Conservation (phyloP, 495 filamentous ascomycete species). For the Aspergillus taichungensis region DNA sequence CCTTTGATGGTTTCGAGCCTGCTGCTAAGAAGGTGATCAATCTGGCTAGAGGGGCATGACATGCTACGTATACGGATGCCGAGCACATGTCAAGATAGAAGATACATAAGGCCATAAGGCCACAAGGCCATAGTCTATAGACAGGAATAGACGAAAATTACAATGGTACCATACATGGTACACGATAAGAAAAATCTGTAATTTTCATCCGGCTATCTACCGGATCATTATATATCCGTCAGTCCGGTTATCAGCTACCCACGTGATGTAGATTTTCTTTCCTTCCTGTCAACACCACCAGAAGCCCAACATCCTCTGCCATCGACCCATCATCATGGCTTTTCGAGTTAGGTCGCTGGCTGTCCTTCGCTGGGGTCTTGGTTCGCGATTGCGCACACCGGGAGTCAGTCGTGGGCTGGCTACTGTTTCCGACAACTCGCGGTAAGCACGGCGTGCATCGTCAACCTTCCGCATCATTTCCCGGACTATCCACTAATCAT, state of each 20-base stretch:
- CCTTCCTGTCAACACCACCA: too few relatives aligned
- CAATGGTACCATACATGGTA: too few relatives aligned
- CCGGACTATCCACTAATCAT: neutral
- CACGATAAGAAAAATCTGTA: too few relatives aligned
- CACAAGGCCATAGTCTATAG: too few relatives aligned
- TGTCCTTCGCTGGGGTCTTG: slow-evolving; percentile 24
- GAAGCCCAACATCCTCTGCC: too few relatives aligned
- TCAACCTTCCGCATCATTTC: neutral
- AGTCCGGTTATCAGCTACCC: neutral
- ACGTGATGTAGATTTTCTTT: slow-evolving; percentile 10
- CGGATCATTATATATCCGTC: too few relatives aligned
- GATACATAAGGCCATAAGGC: too few relatives aligned
- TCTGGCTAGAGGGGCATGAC: slow-evolving; percentile 32
- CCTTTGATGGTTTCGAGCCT: slow-evolving; percentile 76
- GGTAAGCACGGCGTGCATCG: slow-evolving; percentile 20
- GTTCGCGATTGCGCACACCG: slow-evolving; percentile 14
- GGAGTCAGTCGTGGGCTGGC: slow-evolving; percentile 30
- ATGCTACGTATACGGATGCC: too few relatives aligned
- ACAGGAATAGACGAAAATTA: too few relatives aligned
- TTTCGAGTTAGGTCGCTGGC: slow-evolving; percentile 24
- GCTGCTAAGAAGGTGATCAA: slow-evolving; percentile 68
- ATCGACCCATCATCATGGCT: slow-evolving; percentile 20
- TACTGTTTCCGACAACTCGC: slow-evolving; percentile 36
- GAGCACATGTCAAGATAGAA: too few relatives aligned
- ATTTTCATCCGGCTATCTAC: too few relatives aligned